These are phyloP conservation scores for Psilocybe sp. DNA, from an alignment of 768 basidiomycete species.

Conservation along the genomic window DNA sequence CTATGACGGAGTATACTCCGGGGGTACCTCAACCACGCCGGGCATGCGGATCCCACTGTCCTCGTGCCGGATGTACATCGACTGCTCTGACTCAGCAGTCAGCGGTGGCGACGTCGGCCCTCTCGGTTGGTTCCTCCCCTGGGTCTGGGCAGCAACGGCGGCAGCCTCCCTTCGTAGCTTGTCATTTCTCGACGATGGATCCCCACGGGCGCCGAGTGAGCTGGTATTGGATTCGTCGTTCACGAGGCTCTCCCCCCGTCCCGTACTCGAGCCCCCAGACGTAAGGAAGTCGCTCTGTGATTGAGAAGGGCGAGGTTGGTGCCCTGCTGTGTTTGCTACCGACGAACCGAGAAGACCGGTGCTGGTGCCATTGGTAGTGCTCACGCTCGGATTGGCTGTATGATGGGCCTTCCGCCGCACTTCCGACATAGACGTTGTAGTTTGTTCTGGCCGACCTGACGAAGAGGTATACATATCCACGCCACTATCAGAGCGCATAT, in stretches of 20 bases:
- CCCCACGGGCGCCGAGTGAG: neutral
- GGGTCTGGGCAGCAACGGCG: slow-evolving; percentile 2
- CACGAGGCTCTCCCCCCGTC: neutral
- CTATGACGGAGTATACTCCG: too few species aligned
- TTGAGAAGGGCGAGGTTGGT: neutral
- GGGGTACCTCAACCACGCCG: too few species aligned
- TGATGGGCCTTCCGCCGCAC: neutral
- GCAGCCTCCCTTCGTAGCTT: slow-evolving; percentile 10
- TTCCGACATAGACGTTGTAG: too few species aligned
- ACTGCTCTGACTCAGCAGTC: neutral
- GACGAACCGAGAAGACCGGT: neutral
- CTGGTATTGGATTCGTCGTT: neutral
- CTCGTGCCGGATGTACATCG: slow-evolving; percentile 8
- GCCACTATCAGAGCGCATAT: neutral
- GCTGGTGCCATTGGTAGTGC: neutral
- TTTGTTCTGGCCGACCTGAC: neutral
- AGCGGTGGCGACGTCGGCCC: neutral
- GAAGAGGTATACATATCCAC: neutral
- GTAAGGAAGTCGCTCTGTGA: neutral
- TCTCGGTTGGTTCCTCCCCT: neutral
- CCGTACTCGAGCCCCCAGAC: neutral
- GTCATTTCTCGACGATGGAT: slow-evolving; percentile 4
- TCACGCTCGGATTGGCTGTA: neutral
- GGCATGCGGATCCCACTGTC: slow-evolving; percentile 15
- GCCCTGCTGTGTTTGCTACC: neutral